Percentiles rank a stretch among this genome's conserved stretches.
phyloP scores from a whole-genome alignment of 1,139 yeast genomes.

The Pichia sp. region DNA sequence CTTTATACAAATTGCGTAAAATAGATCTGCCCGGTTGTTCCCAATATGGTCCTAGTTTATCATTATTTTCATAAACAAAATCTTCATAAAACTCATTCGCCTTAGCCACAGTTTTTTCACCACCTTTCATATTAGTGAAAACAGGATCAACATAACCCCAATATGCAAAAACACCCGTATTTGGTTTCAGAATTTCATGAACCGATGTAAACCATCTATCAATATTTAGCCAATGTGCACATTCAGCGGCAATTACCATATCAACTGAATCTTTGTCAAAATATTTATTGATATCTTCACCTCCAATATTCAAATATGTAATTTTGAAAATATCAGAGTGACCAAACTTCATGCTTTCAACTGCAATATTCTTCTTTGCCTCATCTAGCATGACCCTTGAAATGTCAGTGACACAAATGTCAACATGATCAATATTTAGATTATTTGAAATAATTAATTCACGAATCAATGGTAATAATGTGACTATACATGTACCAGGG shows the following conservation, averaged over 20 bases:
- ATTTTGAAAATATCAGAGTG: conserved; percentile 10
- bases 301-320: conserved; percentile 26
- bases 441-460: not conserved
- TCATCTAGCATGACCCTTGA: conserved; percentile 54
- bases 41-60: conserved; percentile 64
- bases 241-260: conserved; percentile 67
- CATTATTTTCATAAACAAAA: conserved; percentile 33
- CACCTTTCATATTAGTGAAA: conserved; percentile 28
- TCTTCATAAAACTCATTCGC: conserved; percentile 34
- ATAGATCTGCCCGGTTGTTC: conserved; percentile 63
- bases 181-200: conserved; percentile 42
- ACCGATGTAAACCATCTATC: conserved; percentile 46
- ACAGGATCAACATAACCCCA: conserved; percentile 79
- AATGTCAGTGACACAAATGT: conserved; percentile 63
- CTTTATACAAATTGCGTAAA: conserved; percentile 41
- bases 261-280: conserved; percentile 37
- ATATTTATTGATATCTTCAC: conserved; percentile 27
- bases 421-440: conserved; percentile 32
- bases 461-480: conserved; percentile 6
- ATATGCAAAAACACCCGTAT: conserved; percentile 56
- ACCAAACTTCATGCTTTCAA: not conserved
- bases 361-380: conserved; percentile 16
- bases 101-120: conserved; percentile 30
- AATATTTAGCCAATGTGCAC: conserved; percentile 72
- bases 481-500: conserved; percentile 44